Evolutionary conservation across 208 protist genomes (phyloP), one percentile per base, ranked within the genome.

Genomic region (Crithidia expoeki): DNA sequence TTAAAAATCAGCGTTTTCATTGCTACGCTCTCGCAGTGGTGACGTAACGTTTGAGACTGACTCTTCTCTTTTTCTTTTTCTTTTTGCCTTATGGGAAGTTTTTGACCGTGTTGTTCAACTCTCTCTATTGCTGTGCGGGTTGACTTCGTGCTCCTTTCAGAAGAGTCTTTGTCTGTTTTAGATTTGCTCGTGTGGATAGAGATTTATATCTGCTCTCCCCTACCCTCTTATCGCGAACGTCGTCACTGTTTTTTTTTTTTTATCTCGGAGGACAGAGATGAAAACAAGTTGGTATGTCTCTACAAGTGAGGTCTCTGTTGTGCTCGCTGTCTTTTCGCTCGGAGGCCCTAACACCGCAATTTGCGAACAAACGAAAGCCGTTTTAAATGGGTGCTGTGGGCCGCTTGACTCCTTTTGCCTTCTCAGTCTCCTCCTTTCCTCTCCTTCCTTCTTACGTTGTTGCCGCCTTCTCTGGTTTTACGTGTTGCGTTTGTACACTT

Each of bases 1-100:
- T 47, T 9, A 47, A 47, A 19, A 47, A 47, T n/a, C 42, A 40
- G 36, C 36, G 12, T 47, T 47, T 47, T 76, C 68, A 36, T 75
- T 68, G 19, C 21, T 65, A 10, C 70, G 23, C 12, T 47, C 14
- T 47, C n/a, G n/a, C n/a, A n/a, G n/a, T n/a, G n/a, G n/a, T n/a
- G n/a, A n/a, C n/a, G n/a, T n/a, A n/a, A n/a, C n/a, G n/a, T n/a
- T n/a, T n/a, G n/a, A n/a, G n/a, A n/a, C n/a, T 47, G 42, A 21
- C 5, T 47, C 16, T n/a, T 9, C n/a, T 9, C 42, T n/a, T 5
- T n/a, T 47, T 47, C 42, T 47, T 47, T 4, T 47, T 47, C 16
- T 5, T 47, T 17, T 47, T 17, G 12, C n/a, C 14, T 17, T n/a
- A 9, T 47, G 42, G 42, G n/a, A 17, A 42, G 9, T 47, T 47